Percentiles rank a stretch among this genome's conserved stretches.
phyloP scores from a whole-genome alignment of 1,284 basidiomycete genomes.

The Austroboletus novae-zelandiae region DNA sequence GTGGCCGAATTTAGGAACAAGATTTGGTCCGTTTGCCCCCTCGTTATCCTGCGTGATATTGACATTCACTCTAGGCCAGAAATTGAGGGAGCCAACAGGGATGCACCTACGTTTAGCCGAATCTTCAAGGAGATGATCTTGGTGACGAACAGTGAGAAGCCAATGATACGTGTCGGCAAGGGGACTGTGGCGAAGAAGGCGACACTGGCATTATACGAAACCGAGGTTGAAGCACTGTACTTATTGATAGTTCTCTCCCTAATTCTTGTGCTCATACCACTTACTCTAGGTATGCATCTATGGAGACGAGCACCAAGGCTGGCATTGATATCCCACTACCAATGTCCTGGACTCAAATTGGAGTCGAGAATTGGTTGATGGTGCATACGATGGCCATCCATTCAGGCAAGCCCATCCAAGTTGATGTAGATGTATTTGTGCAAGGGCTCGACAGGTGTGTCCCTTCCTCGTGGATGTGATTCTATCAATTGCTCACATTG shows the following conservation, averaged over 20 bases:
- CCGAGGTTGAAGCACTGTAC: conserved; percentile 29
- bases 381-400: conserved; percentile 25
- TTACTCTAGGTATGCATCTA: conserved; percentile 15
- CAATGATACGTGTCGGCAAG: conserved; percentile 27
- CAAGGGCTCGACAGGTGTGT: conserved; percentile 32
- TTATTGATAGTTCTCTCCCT: too few relatives aligned
- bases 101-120: conserved; percentile 32
- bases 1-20: conserved; percentile 24
- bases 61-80: conserved; percentile 13
- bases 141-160: conserved; percentile 25
- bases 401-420: conserved; percentile 8
- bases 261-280: too few relatives aligned
- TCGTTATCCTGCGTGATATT: too few relatives aligned
- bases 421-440: conserved; percentile 20
- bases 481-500: background rate
- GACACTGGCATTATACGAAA: conserved; percentile 23
- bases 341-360: conserved; percentile 15
- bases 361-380: conserved; percentile 28
- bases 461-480: background rate
- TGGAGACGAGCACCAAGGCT: conserved; percentile 17
- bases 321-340: conserved; percentile 9
- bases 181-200: conserved; percentile 31
- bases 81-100: conserved; percentile 34
- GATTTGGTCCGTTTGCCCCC: conserved; percentile 20
- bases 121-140: conserved; percentile 36